These are phyloP conservation scores for Piloderma croceum DNA, from an alignment of 768 basidiomycete genomes.

Conservation along the genomic window DNA sequence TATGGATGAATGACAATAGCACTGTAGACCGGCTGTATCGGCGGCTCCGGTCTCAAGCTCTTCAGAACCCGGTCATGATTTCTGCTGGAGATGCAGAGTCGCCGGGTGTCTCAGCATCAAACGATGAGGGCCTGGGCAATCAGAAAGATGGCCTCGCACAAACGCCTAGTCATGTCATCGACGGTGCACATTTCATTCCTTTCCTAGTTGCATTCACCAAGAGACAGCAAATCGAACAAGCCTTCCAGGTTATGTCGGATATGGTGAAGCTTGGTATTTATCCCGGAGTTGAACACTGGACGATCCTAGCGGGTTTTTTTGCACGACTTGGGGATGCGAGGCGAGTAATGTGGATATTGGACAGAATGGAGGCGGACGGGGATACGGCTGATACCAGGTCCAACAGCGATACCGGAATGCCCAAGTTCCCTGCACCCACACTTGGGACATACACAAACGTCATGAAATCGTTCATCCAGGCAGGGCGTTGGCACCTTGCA, in stretches of 20 bases:
- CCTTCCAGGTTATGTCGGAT: constrained; percentile 41
- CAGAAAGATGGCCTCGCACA: constrained; percentile 11
- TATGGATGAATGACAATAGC: no score
- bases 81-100: constrained; percentile 12
- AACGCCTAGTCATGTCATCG: constrained; percentile 26
- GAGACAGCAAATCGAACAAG: constrained; percentile 25
- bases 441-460: constrained; percentile 34
- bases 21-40: no score
- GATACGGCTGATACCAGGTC: constrained; percentile 10
- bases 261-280: constrained; percentile 43
- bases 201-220: constrained; percentile 43
- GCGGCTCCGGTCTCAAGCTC: constrained; percentile 19
- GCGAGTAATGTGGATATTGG: constrained; percentile 37
- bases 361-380: constrained; percentile 30
- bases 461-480: constrained; percentile 32
- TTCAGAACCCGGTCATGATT: constrained; percentile 44
- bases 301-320: constrained; percentile 43
- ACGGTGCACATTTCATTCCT: constrained; percentile 42
- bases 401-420: constrained; percentile 5
- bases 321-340: constrained; percentile 32
- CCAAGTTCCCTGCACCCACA: constrained; percentile 19
- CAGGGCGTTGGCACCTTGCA: constrained; percentile 24
- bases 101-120: constrained; percentile 3
- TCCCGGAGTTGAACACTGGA: constrained; percentile 44
- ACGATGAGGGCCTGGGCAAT: constrained; percentile 3